Evolutionary conservation across 495 filamentous ascomycete species (phyloP), one percentile per base, ranked within the genome.

Genomic region (Terfezia boudieri): DNA sequence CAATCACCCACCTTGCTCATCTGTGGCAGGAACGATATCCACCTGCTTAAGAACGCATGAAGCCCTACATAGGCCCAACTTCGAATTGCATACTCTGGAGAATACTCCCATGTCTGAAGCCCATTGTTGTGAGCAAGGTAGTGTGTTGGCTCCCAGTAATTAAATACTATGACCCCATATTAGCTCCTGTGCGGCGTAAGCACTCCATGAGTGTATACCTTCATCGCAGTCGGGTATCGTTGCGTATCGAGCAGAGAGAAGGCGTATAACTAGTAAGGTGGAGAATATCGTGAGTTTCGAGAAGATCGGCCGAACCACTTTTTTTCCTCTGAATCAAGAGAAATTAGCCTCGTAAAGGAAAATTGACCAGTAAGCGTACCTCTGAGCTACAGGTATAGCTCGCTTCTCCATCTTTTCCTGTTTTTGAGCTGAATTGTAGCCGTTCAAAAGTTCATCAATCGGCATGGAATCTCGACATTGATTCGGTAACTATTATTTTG

Each of bases 141-240:
- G 68, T 99, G 92, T 0, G 86, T 79, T 1, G 92, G 90, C 62
- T 99, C 92, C 92, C 92, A 99, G 70, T 92, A 99, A 63, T 99
- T 99, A 73, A 93, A 99, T 4, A 89, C 86, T 64, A 46, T 36
- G 51, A 12, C 8, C 23, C 26, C 9, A 53, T 16, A 20, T 55
- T 26, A 20, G 49, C 23, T 32, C n/a, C 4, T 20, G 12, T 53
- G 8, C 10, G 14, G 32, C 23, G 53, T 36, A 22, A 57, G 26
- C 49, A 20, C 23, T 51, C 23, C 23, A 23, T 5, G 49, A 6
- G 12, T 2, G 22, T 23, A 22, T 35, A 62, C 62, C 62, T 70
- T 99, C 92, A 64, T 99, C 92, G 64, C 92, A 99, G 67, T 99
- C 92, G 62, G 94, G 89, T 60, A 99, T 95, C 0, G 92, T 93